These are phyloP conservation scores for Gossypium turneri DNA, from an alignment of 345 rosid species.

Conservation along the genomic window DNA sequence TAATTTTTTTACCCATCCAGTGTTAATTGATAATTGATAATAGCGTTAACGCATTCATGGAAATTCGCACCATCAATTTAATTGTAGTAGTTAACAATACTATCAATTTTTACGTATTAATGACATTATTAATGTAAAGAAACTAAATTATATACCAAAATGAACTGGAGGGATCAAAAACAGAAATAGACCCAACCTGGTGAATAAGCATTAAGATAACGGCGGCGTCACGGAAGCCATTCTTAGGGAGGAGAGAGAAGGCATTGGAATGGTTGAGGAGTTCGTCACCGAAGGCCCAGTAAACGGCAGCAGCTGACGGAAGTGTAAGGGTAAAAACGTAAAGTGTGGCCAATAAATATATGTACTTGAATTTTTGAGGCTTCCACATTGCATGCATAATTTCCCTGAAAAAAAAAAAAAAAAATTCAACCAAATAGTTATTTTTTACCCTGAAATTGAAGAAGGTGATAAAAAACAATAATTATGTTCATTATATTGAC, in stretches of 20 bases:
- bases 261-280: slow-evolving; percentile 90
- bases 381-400: slow-evolving; percentile 99
- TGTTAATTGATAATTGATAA: no score
- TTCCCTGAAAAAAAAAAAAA: slow-evolving; percentile 46
- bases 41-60: no score
- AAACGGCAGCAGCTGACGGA: slow-evolving; percentile 93
- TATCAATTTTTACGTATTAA: no score
- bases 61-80: no score
- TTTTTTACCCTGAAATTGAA: background rate
- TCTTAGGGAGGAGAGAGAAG: slow-evolving; percentile 83
- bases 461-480: background rate
- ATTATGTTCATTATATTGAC: background rate
- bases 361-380: slow-evolving; percentile 93
- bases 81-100: no score
- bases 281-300: slow-evolving; percentile 96
- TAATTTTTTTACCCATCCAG: no score
- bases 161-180: background rate
- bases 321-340: slow-evolving; percentile 92
- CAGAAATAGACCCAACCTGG: slow-evolving; percentile 43
- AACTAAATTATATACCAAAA: no score
- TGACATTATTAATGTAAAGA: no score
- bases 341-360: slow-evolving; percentile 83
- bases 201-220: slow-evolving; percentile 97
- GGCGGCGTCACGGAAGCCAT: slow-evolving; percentile 76
- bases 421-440: background rate